These are phyloP conservation scores for Russula compacta DNA, from an alignment of 768 basidiomycete species.

Conservation along the genomic window DNA sequence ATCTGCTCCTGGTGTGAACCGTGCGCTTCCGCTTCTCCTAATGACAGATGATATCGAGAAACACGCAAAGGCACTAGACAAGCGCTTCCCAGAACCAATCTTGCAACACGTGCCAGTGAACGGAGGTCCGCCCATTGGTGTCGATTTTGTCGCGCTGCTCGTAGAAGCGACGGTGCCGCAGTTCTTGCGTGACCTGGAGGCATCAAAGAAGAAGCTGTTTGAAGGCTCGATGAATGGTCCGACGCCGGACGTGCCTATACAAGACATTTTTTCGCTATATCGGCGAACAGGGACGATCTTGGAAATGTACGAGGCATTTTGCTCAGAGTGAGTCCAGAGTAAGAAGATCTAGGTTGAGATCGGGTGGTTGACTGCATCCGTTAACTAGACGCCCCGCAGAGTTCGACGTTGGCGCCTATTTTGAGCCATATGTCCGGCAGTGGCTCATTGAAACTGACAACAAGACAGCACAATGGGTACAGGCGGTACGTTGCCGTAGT, in stretches of 20 bases:
- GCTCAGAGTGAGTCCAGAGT: slow-evolving; percentile 50
- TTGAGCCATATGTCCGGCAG: slow-evolving; percentile 78
- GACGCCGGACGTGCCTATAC: slow-evolving; percentile 79
- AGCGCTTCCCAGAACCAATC: slow-evolving; percentile 77
- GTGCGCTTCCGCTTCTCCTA: slow-evolving; percentile 68
- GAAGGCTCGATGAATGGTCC: slow-evolving; percentile 83
- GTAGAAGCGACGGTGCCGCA: slow-evolving; percentile 61
- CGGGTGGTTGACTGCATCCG: not conserved
- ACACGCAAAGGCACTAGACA: slow-evolving; percentile 70
- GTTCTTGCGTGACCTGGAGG: slow-evolving; percentile 56
- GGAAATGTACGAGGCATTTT: slow-evolving; percentile 78
- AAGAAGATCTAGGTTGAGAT: not conserved
- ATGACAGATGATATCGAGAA: slow-evolving; percentile 91
- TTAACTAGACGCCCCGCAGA: slow-evolving; percentile 41
- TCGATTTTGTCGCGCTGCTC: slow-evolving; percentile 70
- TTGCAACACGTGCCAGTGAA: slow-evolving; percentile 48
- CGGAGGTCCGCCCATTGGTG: not conserved
- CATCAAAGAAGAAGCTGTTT: slow-evolving; percentile 61
- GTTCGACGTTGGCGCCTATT: slow-evolving; percentile 69
- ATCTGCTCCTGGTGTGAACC: slow-evolving; percentile 65
- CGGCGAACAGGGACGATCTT: slow-evolving; percentile 64
- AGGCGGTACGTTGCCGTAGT: slow-evolving; percentile 50
- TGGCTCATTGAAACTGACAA: slow-evolving; percentile 86
- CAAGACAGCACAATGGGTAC: slow-evolving; percentile 92
- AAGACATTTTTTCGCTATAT: slow-evolving; percentile 85